Conservation (phyloP, 768 basidiomycete genomes). For the Tulasnella sp. region DNA sequence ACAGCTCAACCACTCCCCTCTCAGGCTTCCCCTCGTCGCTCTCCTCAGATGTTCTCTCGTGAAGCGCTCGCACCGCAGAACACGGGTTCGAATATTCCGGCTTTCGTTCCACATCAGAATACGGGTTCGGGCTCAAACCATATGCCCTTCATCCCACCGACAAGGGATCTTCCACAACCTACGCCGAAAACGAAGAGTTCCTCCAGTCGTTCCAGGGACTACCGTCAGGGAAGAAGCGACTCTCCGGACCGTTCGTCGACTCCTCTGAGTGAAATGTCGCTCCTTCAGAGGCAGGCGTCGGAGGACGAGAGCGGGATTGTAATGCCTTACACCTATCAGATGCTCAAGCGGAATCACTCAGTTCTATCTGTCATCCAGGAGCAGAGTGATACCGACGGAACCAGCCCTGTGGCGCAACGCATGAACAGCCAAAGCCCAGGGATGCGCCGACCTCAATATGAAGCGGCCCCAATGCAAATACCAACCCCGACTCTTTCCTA, state of each 20-base stretch:
- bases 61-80: not conserved
- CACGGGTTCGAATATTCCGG: not conserved
- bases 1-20: not conserved
- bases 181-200: not conserved
- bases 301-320: not conserved
- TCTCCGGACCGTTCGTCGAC: constrained; percentile 15
- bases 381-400: constrained; percentile 14
- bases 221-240: not conserved
- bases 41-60: not conserved
- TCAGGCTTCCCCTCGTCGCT: not conserved
- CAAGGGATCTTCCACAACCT: not conserved
- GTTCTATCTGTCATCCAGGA: constrained; percentile 17
- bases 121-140: not conserved
- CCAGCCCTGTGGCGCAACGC: constrained; percentile 13
- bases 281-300: constrained; percentile 12
- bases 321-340: not conserved
- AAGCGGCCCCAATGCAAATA: constrained; percentile 3
- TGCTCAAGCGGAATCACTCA: constrained; percentile 5
- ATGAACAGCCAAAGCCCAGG: constrained; percentile 17
- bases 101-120: not conserved
- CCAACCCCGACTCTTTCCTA: constrained; percentile 5
- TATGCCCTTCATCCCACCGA: not conserved
- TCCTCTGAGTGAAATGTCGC: constrained; percentile 14
- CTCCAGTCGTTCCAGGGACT: not conserved
- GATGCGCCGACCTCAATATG: not conserved